Evolutionary conservation across 345 rosid species (phyloP).

Genomic region (Litchi chinensis): DNA sequence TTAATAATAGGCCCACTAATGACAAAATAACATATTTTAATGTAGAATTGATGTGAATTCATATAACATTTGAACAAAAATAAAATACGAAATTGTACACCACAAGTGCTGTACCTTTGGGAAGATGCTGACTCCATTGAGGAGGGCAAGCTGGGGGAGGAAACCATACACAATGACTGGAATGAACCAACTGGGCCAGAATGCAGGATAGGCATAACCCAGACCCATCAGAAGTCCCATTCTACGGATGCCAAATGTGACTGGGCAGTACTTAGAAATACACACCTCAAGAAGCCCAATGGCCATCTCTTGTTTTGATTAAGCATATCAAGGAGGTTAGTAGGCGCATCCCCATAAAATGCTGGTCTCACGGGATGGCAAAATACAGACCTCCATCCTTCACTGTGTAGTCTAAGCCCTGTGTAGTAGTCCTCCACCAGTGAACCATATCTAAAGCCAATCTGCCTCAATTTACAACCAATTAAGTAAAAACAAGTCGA

Average conservation of each 20-base stretch:
- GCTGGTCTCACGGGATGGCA: constrained; percentile 63
- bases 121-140: constrained; percentile 46
- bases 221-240: constrained; percentile 45
- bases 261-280: constrained; percentile 42
- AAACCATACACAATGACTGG: constrained; percentile 52
- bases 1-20: too few relatives aligned
- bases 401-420: constrained; percentile 54
- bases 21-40: too few relatives aligned
- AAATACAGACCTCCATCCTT: constrained; percentile 67
- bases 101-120: constrained; percentile 41
- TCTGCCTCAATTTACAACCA: constrained; percentile 32
- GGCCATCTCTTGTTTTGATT: constrained; percentile 70
- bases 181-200: constrained; percentile 55
- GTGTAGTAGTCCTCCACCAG: constrained; percentile 74
- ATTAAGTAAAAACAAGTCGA: too few relatives aligned
- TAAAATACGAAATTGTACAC: too few relatives aligned
- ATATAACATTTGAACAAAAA: too few relatives aligned
- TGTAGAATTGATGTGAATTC: too few relatives aligned
- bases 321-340: constrained; percentile 41
- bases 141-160: constrained; percentile 66
- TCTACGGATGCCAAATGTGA: constrained; percentile 45
- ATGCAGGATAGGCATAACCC: constrained; percentile 39
- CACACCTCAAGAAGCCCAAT: constrained; percentile 57
- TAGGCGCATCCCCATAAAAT: constrained; percentile 63
- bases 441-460: constrained; percentile 71